Conservation (phyloP, 1,139 yeast genomes). For the Pneumocystis oryctolagi region DNA sequence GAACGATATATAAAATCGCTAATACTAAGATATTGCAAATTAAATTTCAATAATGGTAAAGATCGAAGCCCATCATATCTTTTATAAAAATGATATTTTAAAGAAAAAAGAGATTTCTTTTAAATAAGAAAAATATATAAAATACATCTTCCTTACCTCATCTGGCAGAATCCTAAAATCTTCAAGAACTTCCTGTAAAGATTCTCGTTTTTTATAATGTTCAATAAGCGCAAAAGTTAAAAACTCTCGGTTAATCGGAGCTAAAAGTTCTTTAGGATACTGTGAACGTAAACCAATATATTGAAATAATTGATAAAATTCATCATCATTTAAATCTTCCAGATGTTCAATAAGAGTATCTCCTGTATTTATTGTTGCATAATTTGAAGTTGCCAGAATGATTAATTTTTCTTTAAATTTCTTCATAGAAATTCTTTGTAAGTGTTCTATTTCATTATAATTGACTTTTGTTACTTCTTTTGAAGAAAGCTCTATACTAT, state of each 20-base stretch:
- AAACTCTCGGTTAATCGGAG: slow-evolving; percentile 7
- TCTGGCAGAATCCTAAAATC: background rate
- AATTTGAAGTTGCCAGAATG: slow-evolving; percentile 22
- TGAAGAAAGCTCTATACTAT: slow-evolving; percentile 24
- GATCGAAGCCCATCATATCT: slow-evolving; percentile 8
- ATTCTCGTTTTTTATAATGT: slow-evolving; percentile 10
- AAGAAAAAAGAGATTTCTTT: slow-evolving; percentile 10
- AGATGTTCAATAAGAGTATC: slow-evolving; percentile 21
- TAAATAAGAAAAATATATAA: slow-evolving; percentile 13
- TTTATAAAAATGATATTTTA: slow-evolving; percentile 6
- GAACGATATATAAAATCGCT: slow-evolving; percentile 26
- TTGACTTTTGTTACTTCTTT: slow-evolving; percentile 15
- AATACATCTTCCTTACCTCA: background rate
- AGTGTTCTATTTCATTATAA: slow-evolving; percentile 14
- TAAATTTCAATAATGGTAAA: slow-evolving; percentile 18
- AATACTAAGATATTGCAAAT: slow-evolving; percentile 25
- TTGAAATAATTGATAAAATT: slow-evolving; percentile 16
- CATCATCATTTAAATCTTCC: slow-evolving; percentile 15
- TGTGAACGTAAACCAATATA: background rate
- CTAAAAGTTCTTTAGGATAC: background rate
- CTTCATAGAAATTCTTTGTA: slow-evolving; percentile 20
- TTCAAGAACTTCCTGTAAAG: slow-evolving; percentile 10
- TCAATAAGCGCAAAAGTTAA: slow-evolving; percentile 16
- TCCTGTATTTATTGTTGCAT: slow-evolving; percentile 20
- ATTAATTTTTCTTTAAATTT: slow-evolving; percentile 18